Evolutionary conservation across 805 yeast genomes (phyloP).

Genomic region (Candida succiphila): DNA sequence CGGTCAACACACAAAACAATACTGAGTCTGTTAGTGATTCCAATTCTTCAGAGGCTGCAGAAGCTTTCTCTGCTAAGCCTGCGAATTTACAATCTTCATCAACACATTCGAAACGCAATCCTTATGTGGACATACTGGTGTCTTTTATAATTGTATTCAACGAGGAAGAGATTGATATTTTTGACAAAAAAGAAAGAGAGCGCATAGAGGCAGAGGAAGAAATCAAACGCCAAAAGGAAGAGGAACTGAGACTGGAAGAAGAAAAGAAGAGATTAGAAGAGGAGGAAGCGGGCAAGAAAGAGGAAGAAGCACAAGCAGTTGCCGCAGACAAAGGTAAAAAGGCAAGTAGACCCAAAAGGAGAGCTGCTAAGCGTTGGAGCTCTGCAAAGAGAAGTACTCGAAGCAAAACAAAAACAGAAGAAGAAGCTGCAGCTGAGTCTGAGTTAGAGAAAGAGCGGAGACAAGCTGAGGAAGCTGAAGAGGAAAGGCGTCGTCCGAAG

Average conservation of each 20-base stretch:
- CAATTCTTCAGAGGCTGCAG: neutral
- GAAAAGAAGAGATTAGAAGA: conserved; percentile 9
- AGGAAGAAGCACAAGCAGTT: conserved; percentile 18
- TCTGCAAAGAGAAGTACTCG: conserved; percentile 18
- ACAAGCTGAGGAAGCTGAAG: conserved; percentile 13
- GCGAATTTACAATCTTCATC: conserved; percentile 3
- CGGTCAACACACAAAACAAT: conserved; percentile 9
- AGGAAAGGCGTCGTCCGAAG: conserved; percentile 17
- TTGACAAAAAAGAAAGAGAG: conserved; percentile 26
- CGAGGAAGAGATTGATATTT: conserved; percentile 34
- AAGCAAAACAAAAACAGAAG: conserved; percentile 6
- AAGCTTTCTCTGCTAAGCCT: neutral
- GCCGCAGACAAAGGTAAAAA: conserved; percentile 7
- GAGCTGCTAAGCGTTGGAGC: conserved; percentile 19
- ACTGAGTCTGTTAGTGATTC: conserved; percentile 3
- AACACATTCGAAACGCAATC: conserved; percentile 8
- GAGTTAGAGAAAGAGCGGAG: no score
- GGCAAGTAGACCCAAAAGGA: conserved; percentile 11
- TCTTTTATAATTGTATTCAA: conserved; percentile 45
- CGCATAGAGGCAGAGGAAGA: conserved; percentile 19
- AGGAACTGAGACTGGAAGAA: conserved; percentile 12
- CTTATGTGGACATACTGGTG: conserved; percentile 30
- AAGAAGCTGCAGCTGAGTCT: conserved; percentile 10
- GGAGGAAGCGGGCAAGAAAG: conserved; percentile 16
- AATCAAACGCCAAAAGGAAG: conserved; percentile 14